Conservation (phyloP, 805 yeast species). For the Metschnikowia cerradonensis region DNA sequence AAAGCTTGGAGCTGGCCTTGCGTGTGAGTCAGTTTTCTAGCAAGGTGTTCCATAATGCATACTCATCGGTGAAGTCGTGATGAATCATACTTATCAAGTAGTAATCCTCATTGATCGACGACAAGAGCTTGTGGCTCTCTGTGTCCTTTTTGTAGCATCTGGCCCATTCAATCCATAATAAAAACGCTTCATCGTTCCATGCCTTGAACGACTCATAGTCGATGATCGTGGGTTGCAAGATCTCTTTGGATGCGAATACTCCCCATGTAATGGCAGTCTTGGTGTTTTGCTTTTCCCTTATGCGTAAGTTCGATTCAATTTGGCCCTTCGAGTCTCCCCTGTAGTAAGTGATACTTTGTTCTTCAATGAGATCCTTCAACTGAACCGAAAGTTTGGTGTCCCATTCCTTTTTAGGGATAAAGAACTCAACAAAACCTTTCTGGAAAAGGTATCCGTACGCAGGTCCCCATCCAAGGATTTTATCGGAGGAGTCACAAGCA, state of each 20-base stretch:
- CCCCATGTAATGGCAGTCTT: constrained; percentile 97
- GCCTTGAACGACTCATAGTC: constrained; percentile 91
- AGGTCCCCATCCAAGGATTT: constrained; percentile 98
- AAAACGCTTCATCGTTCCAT: constrained; percentile 94
- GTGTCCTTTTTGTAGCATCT: constrained; percentile 62
- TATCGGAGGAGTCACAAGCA: constrained; percentile 73
- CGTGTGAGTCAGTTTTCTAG: constrained; percentile 29
- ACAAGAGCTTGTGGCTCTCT: constrained; percentile 57
- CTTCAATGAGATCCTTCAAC: constrained; percentile 34
- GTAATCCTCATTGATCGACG: constrained; percentile 56
- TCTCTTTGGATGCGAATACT: constrained; percentile 85
- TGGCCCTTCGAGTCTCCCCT: constrained; percentile 59
- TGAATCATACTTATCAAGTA: constrained; percentile 81
- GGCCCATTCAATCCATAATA: constrained; percentile 91
- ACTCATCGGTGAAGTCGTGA: constrained; percentile 73
- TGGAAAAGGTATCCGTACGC: constrained; percentile 83
- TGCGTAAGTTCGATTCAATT: constrained; percentile 58
- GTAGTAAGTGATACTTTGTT: constrained; percentile 65
- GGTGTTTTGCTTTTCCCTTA: constrained; percentile 30
- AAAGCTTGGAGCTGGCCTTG: constrained; percentile 9
- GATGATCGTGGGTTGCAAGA: constrained; percentile 86
- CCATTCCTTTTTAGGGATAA: constrained; percentile 75
- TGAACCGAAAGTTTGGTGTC: constrained; percentile 47
- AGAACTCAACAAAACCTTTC: constrained; percentile 83
- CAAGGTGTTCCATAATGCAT: constrained; percentile 72